Evolutionary conservation across 2,329 filamentous ascomycete species (phyloP).

Genomic region (Fusarium foetens): DNA sequence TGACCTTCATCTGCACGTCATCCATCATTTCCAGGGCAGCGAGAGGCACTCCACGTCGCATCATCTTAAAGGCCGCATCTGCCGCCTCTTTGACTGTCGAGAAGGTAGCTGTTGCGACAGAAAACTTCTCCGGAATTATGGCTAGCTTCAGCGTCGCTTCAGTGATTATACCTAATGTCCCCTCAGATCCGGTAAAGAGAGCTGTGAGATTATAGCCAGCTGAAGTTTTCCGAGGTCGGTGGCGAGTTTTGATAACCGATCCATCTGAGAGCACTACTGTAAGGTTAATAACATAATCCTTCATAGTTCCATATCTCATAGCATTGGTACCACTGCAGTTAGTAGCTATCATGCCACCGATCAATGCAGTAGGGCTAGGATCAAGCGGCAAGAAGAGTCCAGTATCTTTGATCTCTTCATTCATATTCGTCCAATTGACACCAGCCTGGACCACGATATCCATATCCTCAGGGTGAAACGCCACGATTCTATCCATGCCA

Average conservation of each 20-base stretch:
- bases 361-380: slow-evolving; percentile 69
- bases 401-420: slow-evolving; percentile 68
- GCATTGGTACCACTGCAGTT: slow-evolving; percentile 73
- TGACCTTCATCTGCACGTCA: slow-evolving; percentile 71
- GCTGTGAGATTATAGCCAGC: slow-evolving; percentile 78
- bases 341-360: slow-evolving; percentile 72
- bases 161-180: slow-evolving; percentile 76
- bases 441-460: slow-evolving; percentile 77
- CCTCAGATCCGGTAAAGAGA: slow-evolving; percentile 76
- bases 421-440: slow-evolving; percentile 74
- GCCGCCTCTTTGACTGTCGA: slow-evolving; percentile 69
- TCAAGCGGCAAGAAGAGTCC: slow-evolving; percentile 77
- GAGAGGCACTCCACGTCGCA: slow-evolving; percentile 72
- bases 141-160: slow-evolving; percentile 76
- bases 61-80: slow-evolving; percentile 70
- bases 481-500: slow-evolving; percentile 73
- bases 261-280: slow-evolving; percentile 78
- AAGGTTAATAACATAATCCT: slow-evolving; percentile 77
- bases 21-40: slow-evolving; percentile 74
- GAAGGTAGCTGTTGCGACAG: slow-evolving; percentile 73
- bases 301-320: slow-evolving; percentile 77
- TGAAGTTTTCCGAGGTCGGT: slow-evolving; percentile 73
- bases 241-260: slow-evolving; percentile 71
- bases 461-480: slow-evolving; percentile 74
- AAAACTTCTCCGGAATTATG: slow-evolving; percentile 69